Base-by-base conservation (phyloP, 2,329 filamentous ascomycete genomes). In the Colletotrichum chlorophyti region DNA sequence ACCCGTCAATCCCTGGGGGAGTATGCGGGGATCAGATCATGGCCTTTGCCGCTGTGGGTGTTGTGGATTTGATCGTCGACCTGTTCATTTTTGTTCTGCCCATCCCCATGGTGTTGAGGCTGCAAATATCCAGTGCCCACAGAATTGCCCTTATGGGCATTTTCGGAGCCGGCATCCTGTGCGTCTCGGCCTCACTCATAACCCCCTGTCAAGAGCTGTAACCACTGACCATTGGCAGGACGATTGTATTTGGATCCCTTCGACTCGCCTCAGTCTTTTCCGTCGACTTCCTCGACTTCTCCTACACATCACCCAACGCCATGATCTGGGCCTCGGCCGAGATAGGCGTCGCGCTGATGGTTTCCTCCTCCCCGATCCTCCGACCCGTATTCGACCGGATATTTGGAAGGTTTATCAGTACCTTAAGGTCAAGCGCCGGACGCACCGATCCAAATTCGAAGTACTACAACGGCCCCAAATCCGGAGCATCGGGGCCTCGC, bases 1-100 rank as follows among this genome's bases (percentile, higher is more conserved):
- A 65, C 40, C 52, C 54, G 10, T 43, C 49, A 10, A 37, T 52
- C 31, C 21, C 49, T 12, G 49, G 67, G 6, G 72, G 74, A 5
- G 58, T 65, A 1, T 76, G 74, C 58, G 71, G 71, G 9, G 65
- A 72, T 63, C 65, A 70, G 35, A 63, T 66, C 14, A 19, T 65
- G 17, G 67, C 64, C 7, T 73, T 67, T 53, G 61, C 67, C 11
- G 46, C 65, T 38, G 71, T 69, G 6, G 70, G 70, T 7, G 63
- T 64, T n/a, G 38, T 73, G 37, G 71, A 71, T 53, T 63, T 90
- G 63, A 83, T 88, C 55, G 89, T 87, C 14, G 87, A 90, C 62
- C 71, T 89, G 34, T 81, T 85, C 40, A 83, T 90, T 31, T 76
- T 90, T 14, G 82, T 88, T 47, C 76, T 89, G 8, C 87, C 86